phyloP scores from a whole-genome alignment of 2,329 filamentous ascomycete species.

The Colletotrichum somersetense region DNA sequence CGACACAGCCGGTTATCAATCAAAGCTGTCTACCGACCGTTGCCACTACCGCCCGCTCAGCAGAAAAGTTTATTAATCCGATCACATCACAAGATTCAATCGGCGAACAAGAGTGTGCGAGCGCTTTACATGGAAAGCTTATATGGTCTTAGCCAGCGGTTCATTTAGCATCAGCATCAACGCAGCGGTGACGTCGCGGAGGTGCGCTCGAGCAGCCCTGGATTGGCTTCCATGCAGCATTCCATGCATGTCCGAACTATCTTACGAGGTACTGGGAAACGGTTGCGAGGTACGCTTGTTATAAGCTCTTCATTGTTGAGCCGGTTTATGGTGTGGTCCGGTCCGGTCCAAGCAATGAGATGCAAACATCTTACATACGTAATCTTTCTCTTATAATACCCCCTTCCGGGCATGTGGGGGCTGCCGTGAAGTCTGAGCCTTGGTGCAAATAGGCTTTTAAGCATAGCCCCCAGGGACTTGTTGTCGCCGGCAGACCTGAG shows the following conservation, averaged over 20 bases:
- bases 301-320: background rate
- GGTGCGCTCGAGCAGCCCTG: background rate
- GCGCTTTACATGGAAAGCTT: constrained; percentile 3
- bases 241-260: constrained; percentile 16
- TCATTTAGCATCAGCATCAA: background rate
- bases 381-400: background rate
- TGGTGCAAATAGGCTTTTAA: background rate
- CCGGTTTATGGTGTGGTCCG: background rate
- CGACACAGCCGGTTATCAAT: constrained; percentile 11
- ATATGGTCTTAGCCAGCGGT: background rate
- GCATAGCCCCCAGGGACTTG: background rate
- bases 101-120: constrained; percentile 23
- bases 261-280: constrained; percentile 5
- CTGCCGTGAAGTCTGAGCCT: constrained; percentile 7
- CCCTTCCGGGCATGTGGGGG: background rate
- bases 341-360: background rate
- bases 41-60: too few species aligned
- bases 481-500: background rate
- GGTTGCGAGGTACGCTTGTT: constrained; percentile 1
- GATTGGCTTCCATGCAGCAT: constrained; percentile 27
- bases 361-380: background rate
- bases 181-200: constrained; percentile 17
- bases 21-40: background rate
- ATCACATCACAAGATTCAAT: background rate
- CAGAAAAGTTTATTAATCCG: background rate